phyloP scores from a whole-genome alignment of 345 rosid species.

The Bretschneidera sinensis region DNA sequence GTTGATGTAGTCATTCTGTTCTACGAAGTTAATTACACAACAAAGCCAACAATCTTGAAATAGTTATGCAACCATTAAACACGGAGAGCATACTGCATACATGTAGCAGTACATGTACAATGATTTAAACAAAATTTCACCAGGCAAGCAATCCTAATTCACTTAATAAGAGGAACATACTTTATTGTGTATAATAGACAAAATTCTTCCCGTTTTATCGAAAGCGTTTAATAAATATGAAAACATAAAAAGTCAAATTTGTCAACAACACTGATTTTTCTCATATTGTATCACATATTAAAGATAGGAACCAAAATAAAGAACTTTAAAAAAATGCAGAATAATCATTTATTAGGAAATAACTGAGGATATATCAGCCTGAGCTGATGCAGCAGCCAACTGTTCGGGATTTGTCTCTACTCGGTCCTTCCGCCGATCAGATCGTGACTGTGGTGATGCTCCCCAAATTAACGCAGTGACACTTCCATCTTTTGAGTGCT shows the following conservation, averaged over 20 bases:
- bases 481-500: slow-evolving; percentile 69
- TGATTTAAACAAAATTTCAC: neutral
- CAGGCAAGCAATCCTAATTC: neutral
- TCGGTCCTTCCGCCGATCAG: slow-evolving; percentile 92
- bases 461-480: slow-evolving; percentile 93
- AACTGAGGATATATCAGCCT: slow-evolving; percentile 93
- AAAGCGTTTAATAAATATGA: no score
- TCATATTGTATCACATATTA: neutral
- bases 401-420: slow-evolving; percentile 99
- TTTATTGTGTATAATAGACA: neutral
- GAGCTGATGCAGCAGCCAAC: slow-evolving; percentile 97
- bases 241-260: no score
- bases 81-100: neutral
- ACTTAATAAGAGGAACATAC: no score
- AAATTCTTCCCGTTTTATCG: neutral
- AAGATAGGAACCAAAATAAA: neutral
- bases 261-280: neutral
- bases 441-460: slow-evolving; percentile 93
- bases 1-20: slow-evolving; percentile 88
- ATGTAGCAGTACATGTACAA: neutral
- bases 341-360: slow-evolving; percentile 4
- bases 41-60: slow-evolving; percentile 1
- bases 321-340: neutral
- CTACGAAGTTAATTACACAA: slow-evolving; percentile 34
- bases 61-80: neutral